Conservation (phyloP, 2,329 filamentous ascomycete genomes). For the Cladosporium halotolerans region DNA sequence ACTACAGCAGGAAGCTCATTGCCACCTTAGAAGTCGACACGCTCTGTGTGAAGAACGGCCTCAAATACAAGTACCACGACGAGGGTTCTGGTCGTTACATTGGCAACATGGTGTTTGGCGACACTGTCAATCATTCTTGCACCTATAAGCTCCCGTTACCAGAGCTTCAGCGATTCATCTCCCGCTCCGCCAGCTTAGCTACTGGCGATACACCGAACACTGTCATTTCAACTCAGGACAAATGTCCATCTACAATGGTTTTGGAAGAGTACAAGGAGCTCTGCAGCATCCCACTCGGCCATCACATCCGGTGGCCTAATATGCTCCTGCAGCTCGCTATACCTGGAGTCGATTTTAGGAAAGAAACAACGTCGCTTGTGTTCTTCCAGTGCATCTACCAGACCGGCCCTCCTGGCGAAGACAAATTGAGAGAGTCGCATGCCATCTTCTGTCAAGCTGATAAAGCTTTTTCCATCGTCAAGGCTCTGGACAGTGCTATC, state of each 20-base stretch:
- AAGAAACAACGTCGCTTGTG: conserved; percentile 44
- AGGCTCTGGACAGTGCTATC: conserved; percentile 13
- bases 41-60: conserved; percentile 43
- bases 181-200: conserved; percentile 9
- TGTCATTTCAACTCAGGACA: conserved; percentile 42
- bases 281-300: conserved; percentile 44
- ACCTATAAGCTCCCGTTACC: conserved; percentile 35
- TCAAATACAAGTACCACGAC: conserved; percentile 47
- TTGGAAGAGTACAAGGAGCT: conserved; percentile 50
- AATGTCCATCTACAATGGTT: conserved; percentile 43
- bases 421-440: conserved; percentile 44
- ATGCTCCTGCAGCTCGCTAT: conserved; percentile 47
- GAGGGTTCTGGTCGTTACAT: conserved; percentile 3
- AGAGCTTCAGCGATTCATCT: conserved; percentile 28
- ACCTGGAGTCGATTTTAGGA: conserved; percentile 55
- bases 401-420: conserved; percentile 44
- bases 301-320: conserved; percentile 42
- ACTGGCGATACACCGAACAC: conserved; percentile 18
- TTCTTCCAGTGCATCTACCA: conserved; percentile 50
- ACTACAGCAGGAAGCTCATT: conserved; percentile 41
- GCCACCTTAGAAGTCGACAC: conserved; percentile 33
- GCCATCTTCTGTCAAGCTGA: conserved; percentile 41
- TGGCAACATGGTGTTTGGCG: conserved; percentile 2
- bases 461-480: conserved; percentile 3
- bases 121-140: conserved; percentile 22